phyloP scores from a whole-genome alignment of 495 filamentous ascomycete genomes.

The Aspergillus bertholletiae region DNA sequence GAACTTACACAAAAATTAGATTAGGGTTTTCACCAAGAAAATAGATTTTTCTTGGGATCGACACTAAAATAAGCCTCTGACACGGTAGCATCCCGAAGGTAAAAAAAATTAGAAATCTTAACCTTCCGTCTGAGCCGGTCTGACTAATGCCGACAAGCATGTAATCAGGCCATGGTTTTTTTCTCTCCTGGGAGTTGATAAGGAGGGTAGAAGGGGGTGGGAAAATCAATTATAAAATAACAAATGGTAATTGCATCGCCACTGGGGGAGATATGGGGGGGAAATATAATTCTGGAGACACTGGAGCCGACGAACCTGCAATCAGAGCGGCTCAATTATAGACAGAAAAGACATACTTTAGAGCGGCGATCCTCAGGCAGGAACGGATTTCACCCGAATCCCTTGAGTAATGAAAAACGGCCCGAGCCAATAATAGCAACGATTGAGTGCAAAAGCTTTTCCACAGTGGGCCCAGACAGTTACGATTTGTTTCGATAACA shows the following conservation, averaged over 20 bases:
- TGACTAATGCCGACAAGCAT: too few species aligned
- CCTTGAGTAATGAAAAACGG: too few species aligned
- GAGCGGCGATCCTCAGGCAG: background rate
- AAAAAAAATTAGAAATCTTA: background rate
- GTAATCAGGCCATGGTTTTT: background rate
- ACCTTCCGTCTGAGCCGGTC: background rate
- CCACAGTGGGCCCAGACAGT: background rate
- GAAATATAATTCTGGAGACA: background rate
- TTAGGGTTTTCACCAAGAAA: background rate
- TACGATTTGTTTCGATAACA: background rate
- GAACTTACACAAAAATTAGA: too few species aligned
- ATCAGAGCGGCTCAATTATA: too few species aligned
- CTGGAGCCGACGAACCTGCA: background rate
- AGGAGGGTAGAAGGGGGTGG: too few species aligned
- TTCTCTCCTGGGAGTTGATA: too few species aligned
- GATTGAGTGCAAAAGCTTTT: background rate
- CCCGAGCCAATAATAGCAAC: background rate
- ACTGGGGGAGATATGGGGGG: background rate
- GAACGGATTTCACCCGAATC: background rate
- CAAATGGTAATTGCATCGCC: background rate
- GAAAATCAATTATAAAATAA: background rate
- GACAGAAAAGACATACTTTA: background rate
- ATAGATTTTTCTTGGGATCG: background rate
- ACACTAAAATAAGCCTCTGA: background rate
- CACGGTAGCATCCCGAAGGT: background rate